Conservation (phyloP, 257 asterid genomes). For the Scutellaria baicalensis region DNA sequence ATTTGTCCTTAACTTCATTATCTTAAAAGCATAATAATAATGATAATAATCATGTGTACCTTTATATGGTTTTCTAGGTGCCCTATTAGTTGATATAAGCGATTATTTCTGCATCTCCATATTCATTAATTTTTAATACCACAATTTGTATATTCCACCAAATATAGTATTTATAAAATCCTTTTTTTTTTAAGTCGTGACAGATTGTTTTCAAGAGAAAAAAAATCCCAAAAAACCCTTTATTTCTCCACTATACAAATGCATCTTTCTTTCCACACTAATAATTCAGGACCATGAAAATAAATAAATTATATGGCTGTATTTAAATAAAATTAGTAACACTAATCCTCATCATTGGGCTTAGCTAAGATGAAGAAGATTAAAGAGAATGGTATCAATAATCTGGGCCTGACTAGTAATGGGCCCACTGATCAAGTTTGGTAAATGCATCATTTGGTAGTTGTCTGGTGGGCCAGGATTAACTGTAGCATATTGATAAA, state of each 20-base stretch:
- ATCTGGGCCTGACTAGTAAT: conserved; percentile 3
- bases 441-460: conserved; percentile 23
- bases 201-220: too few species aligned
- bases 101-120: too few species aligned
- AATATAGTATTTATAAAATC: too few species aligned
- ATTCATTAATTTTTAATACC: too few species aligned
- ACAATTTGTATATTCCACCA: too few species aligned
- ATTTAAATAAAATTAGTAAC: neutral
- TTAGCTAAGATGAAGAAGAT: neutral
- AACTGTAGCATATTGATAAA: conserved; percentile 18
- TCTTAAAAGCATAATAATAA: too few species aligned
- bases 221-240: too few species aligned
- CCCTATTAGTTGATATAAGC: neutral
- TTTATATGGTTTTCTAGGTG: neutral
- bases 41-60: neutral
- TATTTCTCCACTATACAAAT: neutral
- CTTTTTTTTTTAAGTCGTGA: too few species aligned
- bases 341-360: neutral
- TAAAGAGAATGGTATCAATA: neutral
- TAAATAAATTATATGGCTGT: neutral
- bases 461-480: conserved; percentile 23
- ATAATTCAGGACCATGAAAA: neutral
- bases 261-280: neutral
- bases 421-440: conserved; percentile 23
- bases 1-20: neutral